Evolutionary conservation across 306 rosid genomes (phyloP), one percentile per base, ranked within the genome.

Genomic region (Acacia crassicarpa): DNA sequence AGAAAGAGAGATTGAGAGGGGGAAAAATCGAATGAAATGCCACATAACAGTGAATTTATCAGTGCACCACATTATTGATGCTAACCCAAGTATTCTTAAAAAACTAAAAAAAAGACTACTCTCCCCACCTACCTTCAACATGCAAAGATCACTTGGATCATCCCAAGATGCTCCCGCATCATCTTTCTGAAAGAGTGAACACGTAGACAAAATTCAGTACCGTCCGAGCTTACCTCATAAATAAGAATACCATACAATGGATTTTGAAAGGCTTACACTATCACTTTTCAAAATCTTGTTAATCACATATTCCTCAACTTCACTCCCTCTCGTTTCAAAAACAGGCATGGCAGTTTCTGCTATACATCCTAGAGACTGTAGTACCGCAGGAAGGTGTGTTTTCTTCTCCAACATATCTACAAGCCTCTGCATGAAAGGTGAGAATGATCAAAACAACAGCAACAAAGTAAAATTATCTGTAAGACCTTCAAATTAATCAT

Each of bases 271-370:
- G 70, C 99, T 73, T 91, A 95, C 99, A 83, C 86, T 77, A 75
- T 87, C 85, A 80, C 87, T 75, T 82, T 92, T 93, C 70, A 95
- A 89, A 84, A 93, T 95, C 86, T 91, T 90, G 87, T 92, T 89
- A 80, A 84, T 62, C 86, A 95, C 92, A 81, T 89, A 95, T 75
- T 91, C 93, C 86, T 91, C 92, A 79, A 95, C 85, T 90, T 95
- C 98, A 77, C 85, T 90, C 91, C 89, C 99, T 84, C 99, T 95
- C 49, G 99, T 95, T 91, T 93, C 99, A 46, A 93, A 95, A 83
- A 95, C 93, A 76, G 99, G 98, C 99, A 93, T 95, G 79, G 99
- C 99, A 74, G 98, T 93, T 89, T 92, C 89, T 45, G 99, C 99
- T 86, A 93, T 95, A 74, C 99, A 95, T 80, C 99, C 99, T 84